Evolutionary conservation across 1,284 basidiomycete species (phyloP).

Genomic region (Leucoagaricus sp.): DNA sequence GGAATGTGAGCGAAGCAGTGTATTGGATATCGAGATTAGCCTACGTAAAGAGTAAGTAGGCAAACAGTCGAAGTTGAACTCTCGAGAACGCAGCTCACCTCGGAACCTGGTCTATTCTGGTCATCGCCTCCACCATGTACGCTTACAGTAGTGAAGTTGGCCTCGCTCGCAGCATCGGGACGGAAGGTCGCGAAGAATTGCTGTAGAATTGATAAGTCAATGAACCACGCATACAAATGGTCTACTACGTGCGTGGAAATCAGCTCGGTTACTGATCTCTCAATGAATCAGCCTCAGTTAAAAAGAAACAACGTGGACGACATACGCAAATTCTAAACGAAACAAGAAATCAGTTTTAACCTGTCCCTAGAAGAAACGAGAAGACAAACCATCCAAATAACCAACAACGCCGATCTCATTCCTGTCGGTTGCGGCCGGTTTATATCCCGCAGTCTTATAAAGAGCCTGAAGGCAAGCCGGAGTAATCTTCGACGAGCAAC

Average conservation of each 20-base stretch:
- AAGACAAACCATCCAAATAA: conserved; percentile 55
- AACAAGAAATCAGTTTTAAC: not conserved
- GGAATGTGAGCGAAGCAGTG: conserved; percentile 58
- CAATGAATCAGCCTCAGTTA: not conserved
- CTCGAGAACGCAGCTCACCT: conserved; percentile 34
- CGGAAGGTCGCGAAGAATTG: conserved; percentile 56
- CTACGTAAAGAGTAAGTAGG: conserved; percentile 25
- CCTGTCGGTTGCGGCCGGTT: conserved; percentile 42
- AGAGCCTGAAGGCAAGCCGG: conserved; percentile 57
- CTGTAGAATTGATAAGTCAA: conserved; percentile 28
- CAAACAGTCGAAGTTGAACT: no score
- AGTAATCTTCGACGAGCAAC: conserved; percentile 52
- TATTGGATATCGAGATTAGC: conserved; percentile 73
- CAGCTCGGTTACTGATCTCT: conserved; percentile 24
- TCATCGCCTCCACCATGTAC: conserved; percentile 63
- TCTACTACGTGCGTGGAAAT: conserved; percentile 28
- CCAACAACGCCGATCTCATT: conserved; percentile 63
- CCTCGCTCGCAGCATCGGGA: conserved; percentile 52
- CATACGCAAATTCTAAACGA: conserved; percentile 14
- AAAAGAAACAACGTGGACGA: not conserved
- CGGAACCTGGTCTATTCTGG: conserved; percentile 58
- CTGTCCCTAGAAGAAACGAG: not conserved
- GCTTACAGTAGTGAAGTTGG: conserved; percentile 51
- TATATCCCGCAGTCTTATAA: conserved; percentile 59
- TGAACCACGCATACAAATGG: not conserved